Evolutionary conservation across 2,329 filamentous ascomycete genomes (phyloP).

Genomic region (Aspergillus proliferans): DNA sequence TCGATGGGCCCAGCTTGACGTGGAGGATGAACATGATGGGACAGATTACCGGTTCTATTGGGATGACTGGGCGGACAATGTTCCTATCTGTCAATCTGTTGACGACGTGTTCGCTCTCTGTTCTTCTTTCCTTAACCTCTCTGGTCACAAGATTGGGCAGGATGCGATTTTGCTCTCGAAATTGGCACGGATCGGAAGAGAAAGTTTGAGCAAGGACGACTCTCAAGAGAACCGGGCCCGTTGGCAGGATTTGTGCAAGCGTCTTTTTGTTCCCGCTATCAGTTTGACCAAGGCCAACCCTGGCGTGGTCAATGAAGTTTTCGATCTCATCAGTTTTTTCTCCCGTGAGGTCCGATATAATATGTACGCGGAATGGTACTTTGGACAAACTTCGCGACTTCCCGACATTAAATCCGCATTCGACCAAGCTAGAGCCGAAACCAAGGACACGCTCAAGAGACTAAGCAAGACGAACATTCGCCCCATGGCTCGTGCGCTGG

Average conservation of each 20-base stretch:
- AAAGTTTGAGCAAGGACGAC: constrained; percentile 63
- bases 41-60: constrained; percentile 87
- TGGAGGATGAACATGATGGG: constrained; percentile 66
- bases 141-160: constrained; percentile 83
- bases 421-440: constrained; percentile 68
- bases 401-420: constrained; percentile 76
- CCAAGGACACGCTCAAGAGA: constrained; percentile 78
- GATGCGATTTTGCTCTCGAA: constrained; percentile 74
- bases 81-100: constrained; percentile 82
- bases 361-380: constrained; percentile 92
- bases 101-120: constrained; percentile 88
- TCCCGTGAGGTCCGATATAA: constrained; percentile 71
- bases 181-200: constrained; percentile 74
- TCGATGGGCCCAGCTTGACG: constrained; percentile 79
- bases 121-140: constrained; percentile 73
- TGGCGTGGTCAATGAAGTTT: constrained; percentile 77
- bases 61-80: constrained; percentile 92
- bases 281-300: constrained; percentile 82
- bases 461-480: constrained; percentile 81
- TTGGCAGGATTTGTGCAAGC: constrained; percentile 79
- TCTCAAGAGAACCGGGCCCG: constrained; percentile 65
- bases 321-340: constrained; percentile 72
- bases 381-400: constrained; percentile 66
- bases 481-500: constrained; percentile 78
- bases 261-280: constrained; percentile 78